phyloP scores from a whole-genome alignment of 768 basidiomycete species.

The Ephemerocybe angulata region DNA sequence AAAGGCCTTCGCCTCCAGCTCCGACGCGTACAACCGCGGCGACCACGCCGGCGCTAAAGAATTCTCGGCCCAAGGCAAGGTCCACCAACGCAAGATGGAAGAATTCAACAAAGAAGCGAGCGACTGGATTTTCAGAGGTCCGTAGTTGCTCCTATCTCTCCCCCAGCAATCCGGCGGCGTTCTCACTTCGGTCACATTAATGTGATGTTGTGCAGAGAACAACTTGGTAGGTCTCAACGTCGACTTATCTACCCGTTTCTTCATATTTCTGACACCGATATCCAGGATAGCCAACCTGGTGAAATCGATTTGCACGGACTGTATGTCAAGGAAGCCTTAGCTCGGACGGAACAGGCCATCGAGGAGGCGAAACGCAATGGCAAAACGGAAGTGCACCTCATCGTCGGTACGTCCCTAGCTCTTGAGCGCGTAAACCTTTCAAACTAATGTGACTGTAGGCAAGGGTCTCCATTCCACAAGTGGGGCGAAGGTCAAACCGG shows the following conservation, averaged over 20 bases:
- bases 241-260: conserved; percentile 29
- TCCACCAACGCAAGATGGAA: conserved; percentile 75
- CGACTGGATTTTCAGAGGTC: conserved; percentile 83
- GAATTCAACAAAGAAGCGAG: conserved; percentile 76
- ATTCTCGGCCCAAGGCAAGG: conserved; percentile 76
- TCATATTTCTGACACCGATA: neutral
- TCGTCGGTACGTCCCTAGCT: conserved; percentile 75
- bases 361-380: conserved; percentile 61
- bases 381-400: conserved; percentile 65
- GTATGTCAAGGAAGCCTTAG: conserved; percentile 89
- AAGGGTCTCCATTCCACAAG: conserved; percentile 84
- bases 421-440: too few species aligned
- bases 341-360: conserved; percentile 67
- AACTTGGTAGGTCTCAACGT: conserved; percentile 54
- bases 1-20: conserved; percentile 63
- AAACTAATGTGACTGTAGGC: conserved; percentile 36
- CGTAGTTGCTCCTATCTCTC: conserved; percentile 19
- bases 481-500: conserved; percentile 88
- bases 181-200: neutral
- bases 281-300: conserved; percentile 60
- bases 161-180: too few species aligned
- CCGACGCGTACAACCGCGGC: conserved; percentile 67
- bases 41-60: conserved; percentile 81
- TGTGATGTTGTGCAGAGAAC: neutral
- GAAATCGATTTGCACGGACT: conserved; percentile 90